Evolutionary conservation across 495 filamentous ascomycete species (phyloP).

Genomic region (Penicillium samsonianum): DNA sequence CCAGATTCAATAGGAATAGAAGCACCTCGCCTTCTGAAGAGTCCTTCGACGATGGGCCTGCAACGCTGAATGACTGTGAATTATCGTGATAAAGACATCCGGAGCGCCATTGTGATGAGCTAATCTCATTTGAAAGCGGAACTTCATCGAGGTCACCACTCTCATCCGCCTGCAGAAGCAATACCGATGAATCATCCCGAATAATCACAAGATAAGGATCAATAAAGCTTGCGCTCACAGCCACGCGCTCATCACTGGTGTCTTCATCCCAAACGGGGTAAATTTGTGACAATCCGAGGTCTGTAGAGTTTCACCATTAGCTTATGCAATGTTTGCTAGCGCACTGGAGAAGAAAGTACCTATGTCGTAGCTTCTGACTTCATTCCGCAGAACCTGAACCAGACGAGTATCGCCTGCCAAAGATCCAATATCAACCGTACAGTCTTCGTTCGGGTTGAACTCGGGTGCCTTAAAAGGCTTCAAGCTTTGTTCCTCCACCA

Average conservation of each 20-base stretch:
- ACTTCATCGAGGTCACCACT: constrained; percentile 86
- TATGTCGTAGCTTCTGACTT: constrained; percentile 84
- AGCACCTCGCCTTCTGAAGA: constrained; percentile 54
- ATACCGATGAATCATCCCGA: constrained; percentile 74
- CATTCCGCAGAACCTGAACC: constrained; percentile 79
- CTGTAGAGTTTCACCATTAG: constrained; percentile 42
- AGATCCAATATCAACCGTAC: constrained; percentile 77
- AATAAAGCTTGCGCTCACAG: constrained; percentile 77
- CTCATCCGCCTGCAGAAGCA: constrained; percentile 73
- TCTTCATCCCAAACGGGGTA: constrained; percentile 88
- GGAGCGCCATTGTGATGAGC: constrained; percentile 69
- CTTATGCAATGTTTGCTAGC: not conserved
- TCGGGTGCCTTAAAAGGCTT: constrained; percentile 57
- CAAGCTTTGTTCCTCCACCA: constrained; percentile 29
- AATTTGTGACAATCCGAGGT: constrained; percentile 84
- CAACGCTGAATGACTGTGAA: constrained; percentile 52
- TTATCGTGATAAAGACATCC: constrained; percentile 77
- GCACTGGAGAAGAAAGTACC: constrained; percentile 53
- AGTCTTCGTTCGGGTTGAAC: constrained; percentile 83
- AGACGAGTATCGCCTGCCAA: constrained; percentile 73
- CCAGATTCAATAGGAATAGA: constrained; percentile 70
- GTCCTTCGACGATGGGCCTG: constrained; percentile 41
- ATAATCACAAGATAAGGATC: constrained; percentile 89
- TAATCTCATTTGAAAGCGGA: constrained; percentile 56
- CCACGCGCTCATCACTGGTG: constrained; percentile 71